A percentile compares a stretch with the other conserved stretches of the same genome.
phyloP scores from a whole-genome alignment of 306 rosid genomes.

The Trichosanthes truncata region DNA sequence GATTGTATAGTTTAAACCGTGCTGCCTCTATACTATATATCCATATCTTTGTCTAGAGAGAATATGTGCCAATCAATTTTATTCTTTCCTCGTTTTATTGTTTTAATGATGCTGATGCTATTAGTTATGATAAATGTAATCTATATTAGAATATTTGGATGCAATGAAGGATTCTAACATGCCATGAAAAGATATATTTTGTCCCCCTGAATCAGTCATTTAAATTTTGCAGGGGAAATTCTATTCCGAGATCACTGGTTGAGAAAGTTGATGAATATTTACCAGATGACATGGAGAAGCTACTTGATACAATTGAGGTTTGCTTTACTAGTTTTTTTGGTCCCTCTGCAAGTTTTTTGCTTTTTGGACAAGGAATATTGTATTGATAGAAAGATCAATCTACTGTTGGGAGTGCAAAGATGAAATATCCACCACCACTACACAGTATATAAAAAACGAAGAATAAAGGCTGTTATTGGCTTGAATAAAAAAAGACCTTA shows the following conservation, averaged over 20 bases:
- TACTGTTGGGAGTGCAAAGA: not conserved
- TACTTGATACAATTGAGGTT: constrained; percentile 52
- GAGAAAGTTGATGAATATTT: constrained; percentile 73
- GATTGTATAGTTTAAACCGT: not conserved
- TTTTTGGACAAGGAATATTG: not conserved
- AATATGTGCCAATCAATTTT: not conserved
- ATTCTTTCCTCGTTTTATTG: not conserved
- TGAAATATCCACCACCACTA: not conserved
- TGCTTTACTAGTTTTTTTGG: constrained; percentile 5
- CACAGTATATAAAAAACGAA: not conserved
- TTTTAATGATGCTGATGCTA: not conserved
- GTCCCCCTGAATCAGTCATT: constrained; percentile 17
- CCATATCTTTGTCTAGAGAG: not conserved
- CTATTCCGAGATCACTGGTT: constrained; percentile 60
- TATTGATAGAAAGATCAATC: not conserved
- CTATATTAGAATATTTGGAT: not conserved
- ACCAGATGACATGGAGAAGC: constrained; percentile 49
- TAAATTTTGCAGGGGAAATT: constrained; percentile 64
- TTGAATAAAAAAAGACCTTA: not conserved
- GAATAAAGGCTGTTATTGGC: not conserved
- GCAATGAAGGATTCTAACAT: not conserved
- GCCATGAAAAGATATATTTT: not conserved
- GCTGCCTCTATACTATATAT: not conserved
- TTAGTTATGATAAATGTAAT: not conserved
- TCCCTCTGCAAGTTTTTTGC: not conserved